These are phyloP conservation scores for Kluyveromyces siamensis DNA, from an alignment of 805 yeast species.

Conservation along the genomic window DNA sequence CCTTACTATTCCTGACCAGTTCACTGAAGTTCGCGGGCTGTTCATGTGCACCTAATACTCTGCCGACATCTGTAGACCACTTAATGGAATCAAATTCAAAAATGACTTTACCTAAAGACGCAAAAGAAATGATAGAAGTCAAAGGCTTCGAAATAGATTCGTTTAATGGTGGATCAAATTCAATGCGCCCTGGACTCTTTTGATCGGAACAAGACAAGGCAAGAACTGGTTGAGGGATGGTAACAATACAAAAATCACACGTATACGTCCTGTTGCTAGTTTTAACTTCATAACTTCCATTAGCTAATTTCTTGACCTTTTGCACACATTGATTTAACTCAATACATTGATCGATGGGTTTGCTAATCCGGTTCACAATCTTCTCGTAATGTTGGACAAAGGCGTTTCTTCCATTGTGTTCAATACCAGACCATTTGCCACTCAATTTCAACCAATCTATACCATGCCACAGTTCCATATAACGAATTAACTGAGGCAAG, in stretches of 20 bases:
- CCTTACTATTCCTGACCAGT: slow-evolving; percentile 12
- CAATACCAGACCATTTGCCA: slow-evolving; percentile 59
- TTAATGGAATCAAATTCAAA: slow-evolving; percentile 55
- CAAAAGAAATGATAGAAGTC: slow-evolving; percentile 40
- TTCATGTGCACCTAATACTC: slow-evolving; percentile 38
- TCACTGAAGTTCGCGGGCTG: slow-evolving; percentile 10
- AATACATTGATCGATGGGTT: slow-evolving; percentile 30
- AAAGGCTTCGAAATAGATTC: slow-evolving; percentile 35
- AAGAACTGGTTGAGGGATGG: slow-evolving; percentile 71
- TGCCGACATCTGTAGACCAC: slow-evolving; percentile 50
- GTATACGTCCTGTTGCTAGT: slow-evolving; percentile 28
- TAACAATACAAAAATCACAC: slow-evolving; percentile 55
- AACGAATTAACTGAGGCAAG: slow-evolving; percentile 45
- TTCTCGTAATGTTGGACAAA: slow-evolving; percentile 46
- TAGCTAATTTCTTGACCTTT: slow-evolving; percentile 22
- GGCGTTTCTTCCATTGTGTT: slow-evolving; percentile 73
- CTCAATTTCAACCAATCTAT: slow-evolving; percentile 58
- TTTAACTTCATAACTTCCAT: slow-evolving; percentile 23
- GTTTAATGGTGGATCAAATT: slow-evolving; percentile 51
- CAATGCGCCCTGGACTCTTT: slow-evolving; percentile 35
- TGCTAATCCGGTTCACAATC: slow-evolving; percentile 38
- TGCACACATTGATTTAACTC: slow-evolving; percentile 34
- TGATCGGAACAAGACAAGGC: slow-evolving; percentile 27
- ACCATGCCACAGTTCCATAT: slow-evolving; percentile 75
- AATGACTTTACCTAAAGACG: slow-evolving; percentile 64